Conservation (phyloP, 2,329 filamentous ascomycete species). For the Colletotrichum tropicale region DNA sequence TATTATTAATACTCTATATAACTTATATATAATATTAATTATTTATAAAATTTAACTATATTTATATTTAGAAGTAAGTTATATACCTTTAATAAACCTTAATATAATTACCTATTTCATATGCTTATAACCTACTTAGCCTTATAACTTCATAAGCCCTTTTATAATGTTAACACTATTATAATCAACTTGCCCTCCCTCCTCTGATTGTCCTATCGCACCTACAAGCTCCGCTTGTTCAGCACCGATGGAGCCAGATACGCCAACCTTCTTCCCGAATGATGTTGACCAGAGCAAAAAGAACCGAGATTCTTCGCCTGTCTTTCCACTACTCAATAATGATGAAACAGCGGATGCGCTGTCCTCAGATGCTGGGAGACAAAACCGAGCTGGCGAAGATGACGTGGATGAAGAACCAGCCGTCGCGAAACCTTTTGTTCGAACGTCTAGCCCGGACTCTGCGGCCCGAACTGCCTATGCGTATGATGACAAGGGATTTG, state of each 20-base stretch:
- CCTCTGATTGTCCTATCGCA: not conserved
- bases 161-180: too few relatives aligned
- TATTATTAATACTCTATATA: too few relatives aligned
- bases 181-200: too few relatives aligned
- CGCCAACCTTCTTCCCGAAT: not conserved
- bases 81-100: too few relatives aligned
- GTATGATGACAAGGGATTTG: conserved; percentile 35
- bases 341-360: conserved; percentile 33
- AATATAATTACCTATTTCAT: too few relatives aligned
- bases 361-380: conserved; percentile 24
- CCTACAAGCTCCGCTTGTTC: not conserved
- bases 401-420: conserved; percentile 65
- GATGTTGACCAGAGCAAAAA: not conserved
- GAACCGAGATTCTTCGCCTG: conserved; percentile 20
- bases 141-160: too few relatives aligned
- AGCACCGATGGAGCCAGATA: not conserved
- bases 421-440: conserved; percentile 61
- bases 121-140: too few relatives aligned
- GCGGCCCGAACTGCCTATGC: conserved; percentile 32
- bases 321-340: conserved; percentile 40
- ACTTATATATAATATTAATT: too few relatives aligned
- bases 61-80: too few relatives aligned
- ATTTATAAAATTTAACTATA: too few relatives aligned
- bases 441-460: conserved; percentile 57
- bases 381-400: conserved; percentile 38